A percentile compares a stretch with the other conserved stretches of the same genome.
These are phyloP conservation scores for Talaromyces sp. DNA, from an alignment of 2,329 filamentous ascomycete species.

Conservation along the genomic window DNA sequence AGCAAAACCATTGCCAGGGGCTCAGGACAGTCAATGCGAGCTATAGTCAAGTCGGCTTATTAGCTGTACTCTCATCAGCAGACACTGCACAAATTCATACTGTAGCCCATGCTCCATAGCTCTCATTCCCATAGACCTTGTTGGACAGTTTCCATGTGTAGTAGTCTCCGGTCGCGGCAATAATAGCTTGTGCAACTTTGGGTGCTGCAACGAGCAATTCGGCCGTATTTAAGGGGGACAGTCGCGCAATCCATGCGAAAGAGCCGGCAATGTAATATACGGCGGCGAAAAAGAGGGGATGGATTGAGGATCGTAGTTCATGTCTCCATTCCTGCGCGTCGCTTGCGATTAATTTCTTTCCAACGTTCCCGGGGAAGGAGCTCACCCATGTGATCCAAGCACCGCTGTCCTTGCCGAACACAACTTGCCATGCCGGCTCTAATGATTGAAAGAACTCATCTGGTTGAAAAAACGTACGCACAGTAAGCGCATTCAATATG, in stretches of 20 bases:
- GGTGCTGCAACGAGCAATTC: conserved; percentile 70
- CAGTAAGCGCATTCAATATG: conserved; percentile 72
- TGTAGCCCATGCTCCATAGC: conserved; percentile 64
- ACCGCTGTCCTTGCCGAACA: conserved; percentile 72
- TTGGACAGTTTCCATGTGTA: conserved; percentile 82
- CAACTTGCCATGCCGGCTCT: conserved; percentile 88
- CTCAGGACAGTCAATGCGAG: conserved; percentile 69
- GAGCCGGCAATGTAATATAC: conserved; percentile 65
- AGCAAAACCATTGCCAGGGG: conserved; percentile 97
- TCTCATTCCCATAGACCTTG: conserved; percentile 67
- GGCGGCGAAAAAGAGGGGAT: conserved; percentile 80
- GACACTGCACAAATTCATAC: conserved; percentile 48
- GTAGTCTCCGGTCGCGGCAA: conserved; percentile 77
- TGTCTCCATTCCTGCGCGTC: conserved; percentile 81
- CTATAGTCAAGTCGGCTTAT: conserved; percentile 42
- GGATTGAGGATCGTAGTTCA: conserved; percentile 82
- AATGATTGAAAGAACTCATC: conserved; percentile 97
- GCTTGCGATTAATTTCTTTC: neutral
- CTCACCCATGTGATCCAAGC: conserved; percentile 96
- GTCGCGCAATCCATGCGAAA: conserved; percentile 41
- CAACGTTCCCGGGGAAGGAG: conserved; percentile 19
- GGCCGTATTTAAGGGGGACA: conserved; percentile 58
- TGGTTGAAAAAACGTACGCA: conserved; percentile 93
- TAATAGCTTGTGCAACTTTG: conserved; percentile 70
- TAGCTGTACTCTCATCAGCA: neutral